Evolutionary conservation across 2,329 filamentous ascomycete genomes (phyloP).

Genomic region (Diaporthe sp.): DNA sequence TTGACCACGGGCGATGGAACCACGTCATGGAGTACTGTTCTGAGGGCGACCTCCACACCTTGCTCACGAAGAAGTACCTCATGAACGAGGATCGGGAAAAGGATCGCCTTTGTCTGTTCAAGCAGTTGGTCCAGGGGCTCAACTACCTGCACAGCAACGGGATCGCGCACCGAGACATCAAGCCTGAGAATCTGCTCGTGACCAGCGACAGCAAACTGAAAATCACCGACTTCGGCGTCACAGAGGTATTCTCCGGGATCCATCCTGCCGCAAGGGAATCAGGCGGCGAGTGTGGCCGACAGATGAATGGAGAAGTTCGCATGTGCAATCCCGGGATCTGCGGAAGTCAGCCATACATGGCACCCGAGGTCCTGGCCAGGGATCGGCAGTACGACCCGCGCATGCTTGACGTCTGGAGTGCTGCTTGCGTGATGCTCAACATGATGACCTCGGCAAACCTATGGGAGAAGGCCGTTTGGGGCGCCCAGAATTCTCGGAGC

Average conservation of each 20-base stretch:
- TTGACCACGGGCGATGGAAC: slow-evolving; percentile 82
- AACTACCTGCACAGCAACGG: slow-evolving; percentile 86
- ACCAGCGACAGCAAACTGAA: slow-evolving; percentile 86
- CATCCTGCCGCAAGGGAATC: slow-evolving; percentile 84
- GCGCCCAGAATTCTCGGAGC: slow-evolving; percentile 61
- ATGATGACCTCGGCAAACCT: slow-evolving; percentile 80
- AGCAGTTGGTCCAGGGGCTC: slow-evolving; percentile 87
- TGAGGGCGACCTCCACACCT: slow-evolving; percentile 82
- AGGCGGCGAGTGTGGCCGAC: slow-evolving; percentile 79
- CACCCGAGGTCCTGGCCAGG: slow-evolving; percentile 85
- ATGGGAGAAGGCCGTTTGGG: slow-evolving; percentile 77
- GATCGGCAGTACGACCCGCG: slow-evolving; percentile 78
- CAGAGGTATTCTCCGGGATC: slow-evolving; percentile 85
- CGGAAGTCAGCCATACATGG: slow-evolving; percentile 88
- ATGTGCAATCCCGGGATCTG: slow-evolving; percentile 85
- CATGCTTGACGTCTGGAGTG: slow-evolving; percentile 87
- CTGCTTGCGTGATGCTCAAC: slow-evolving; percentile 85
- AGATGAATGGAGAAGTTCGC: slow-evolving; percentile 76
- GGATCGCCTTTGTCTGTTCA: slow-evolving; percentile 88
- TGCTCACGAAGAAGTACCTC: slow-evolving; percentile 81
- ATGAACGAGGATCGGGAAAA: slow-evolving; percentile 72
- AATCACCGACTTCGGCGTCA: slow-evolving; percentile 93
- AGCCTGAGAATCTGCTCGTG: slow-evolving; percentile 88
- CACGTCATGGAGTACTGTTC: slow-evolving; percentile 95
- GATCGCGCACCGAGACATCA: slow-evolving; percentile 92